These are phyloP conservation scores for Saitozyma podzolica DNA, from an alignment of 768 basidiomycete genomes.

Conservation along the genomic window DNA sequence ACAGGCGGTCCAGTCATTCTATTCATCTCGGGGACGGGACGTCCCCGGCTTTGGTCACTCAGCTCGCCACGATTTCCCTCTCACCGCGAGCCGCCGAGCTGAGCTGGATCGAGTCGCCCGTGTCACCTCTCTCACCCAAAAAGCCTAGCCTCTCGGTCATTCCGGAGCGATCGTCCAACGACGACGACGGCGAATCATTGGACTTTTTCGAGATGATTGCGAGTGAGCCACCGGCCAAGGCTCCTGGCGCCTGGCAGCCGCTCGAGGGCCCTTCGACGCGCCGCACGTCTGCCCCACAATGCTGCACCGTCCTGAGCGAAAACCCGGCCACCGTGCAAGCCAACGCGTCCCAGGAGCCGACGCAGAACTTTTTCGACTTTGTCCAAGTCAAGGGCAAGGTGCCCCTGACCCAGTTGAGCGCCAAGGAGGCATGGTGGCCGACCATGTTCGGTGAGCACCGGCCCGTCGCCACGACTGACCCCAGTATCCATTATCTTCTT, in stretches of 20 bases:
- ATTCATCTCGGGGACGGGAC: too few species aligned
- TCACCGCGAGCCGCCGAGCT: too few species aligned
- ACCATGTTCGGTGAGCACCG: slow-evolving; percentile 35
- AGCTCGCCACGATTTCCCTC: too few species aligned
- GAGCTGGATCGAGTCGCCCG: too few species aligned
- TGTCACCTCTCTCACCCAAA: too few species aligned
- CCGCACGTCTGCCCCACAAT: not conserved
- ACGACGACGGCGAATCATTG: slow-evolving; percentile 7
- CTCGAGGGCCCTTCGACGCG: not conserved
- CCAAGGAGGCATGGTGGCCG: slow-evolving; percentile 42
- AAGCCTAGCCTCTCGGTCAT: too few species aligned
- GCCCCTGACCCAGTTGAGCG: slow-evolving; percentile 36
- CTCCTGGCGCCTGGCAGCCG: not conserved
- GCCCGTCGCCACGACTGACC: slow-evolving; percentile 1
- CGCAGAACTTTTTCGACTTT: slow-evolving; percentile 46
- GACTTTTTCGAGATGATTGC: slow-evolving; percentile 25
- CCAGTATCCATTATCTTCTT: slow-evolving; percentile 45
- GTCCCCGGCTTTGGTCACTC: too few species aligned
- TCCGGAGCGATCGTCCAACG: not conserved
- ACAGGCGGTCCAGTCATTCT: too few species aligned
- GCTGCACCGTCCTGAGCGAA: not conserved
- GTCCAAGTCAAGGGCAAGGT: slow-evolving; percentile 40
- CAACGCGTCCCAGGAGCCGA: slow-evolving; percentile 18
- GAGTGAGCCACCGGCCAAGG: not conserved
- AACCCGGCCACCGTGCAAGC: not conserved